Conservation (phyloP, 2,329 filamentous ascomycete genomes). For the Sporothrix globosa region DNA sequence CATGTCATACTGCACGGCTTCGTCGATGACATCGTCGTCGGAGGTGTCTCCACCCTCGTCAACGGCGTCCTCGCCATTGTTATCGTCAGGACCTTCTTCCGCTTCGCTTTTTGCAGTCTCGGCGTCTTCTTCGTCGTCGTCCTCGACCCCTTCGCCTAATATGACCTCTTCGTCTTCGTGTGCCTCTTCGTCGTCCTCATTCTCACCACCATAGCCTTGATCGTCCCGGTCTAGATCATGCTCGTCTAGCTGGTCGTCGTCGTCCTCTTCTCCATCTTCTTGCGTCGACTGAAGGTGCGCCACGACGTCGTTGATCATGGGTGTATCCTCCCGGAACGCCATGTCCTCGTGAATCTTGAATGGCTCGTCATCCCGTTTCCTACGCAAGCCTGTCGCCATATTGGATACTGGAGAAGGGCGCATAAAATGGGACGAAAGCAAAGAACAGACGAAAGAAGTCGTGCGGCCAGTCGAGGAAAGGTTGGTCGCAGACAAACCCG, state of each 20-base stretch:
- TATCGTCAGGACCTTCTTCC: conserved; percentile 43
- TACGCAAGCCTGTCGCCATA: conserved; percentile 38
- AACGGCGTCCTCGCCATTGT: conserved; percentile 42
- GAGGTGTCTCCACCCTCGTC: conserved; percentile 55
- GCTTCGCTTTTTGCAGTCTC: conserved; percentile 52
- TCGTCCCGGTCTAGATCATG: conserved; percentile 39
- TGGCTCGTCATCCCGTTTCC: conserved; percentile 42
- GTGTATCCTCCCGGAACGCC: conserved; percentile 53
- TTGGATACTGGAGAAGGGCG: not conserved
- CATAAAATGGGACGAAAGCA: not conserved
- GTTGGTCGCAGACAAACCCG: not conserved
- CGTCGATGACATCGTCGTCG: conserved; percentile 66
- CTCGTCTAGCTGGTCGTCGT: conserved; percentile 42
- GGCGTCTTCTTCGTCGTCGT: conserved; percentile 42
- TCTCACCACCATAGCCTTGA: conserved; percentile 46
- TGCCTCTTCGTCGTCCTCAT: conserved; percentile 51
- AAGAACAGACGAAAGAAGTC: not conserved
- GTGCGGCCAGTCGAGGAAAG: too few species aligned
- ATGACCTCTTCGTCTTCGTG: conserved; percentile 36
- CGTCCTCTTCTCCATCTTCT: conserved; percentile 41
- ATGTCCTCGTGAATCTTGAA: conserved; percentile 58
- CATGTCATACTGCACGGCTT: conserved; percentile 81
- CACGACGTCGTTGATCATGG: conserved; percentile 53
- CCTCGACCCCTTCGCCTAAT: conserved; percentile 37
- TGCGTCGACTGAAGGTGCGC: conserved; percentile 37